Evolutionary conservation across 2,329 filamentous ascomycete genomes (phyloP), one percentile per base, ranked within the genome.

Genomic region (Acrocalymma vagum): DNA sequence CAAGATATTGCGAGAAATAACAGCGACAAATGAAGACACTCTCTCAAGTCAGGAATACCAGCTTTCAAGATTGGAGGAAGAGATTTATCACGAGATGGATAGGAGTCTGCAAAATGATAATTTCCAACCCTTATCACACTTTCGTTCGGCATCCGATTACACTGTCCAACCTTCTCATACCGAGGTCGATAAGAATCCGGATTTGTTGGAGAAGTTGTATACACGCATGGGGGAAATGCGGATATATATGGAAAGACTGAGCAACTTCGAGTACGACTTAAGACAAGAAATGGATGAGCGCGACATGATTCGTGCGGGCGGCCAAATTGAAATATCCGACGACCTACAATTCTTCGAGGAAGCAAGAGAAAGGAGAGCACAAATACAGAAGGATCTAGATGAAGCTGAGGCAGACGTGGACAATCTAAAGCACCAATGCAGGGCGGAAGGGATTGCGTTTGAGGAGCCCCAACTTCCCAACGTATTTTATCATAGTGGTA

Each of bases 221-320:
- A 38, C 36, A 10, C 34, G 45, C 9, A 48, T 52, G 37, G 44
- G 36, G 8, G 45, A 52, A 14, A 14, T 42, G 10, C 29, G 40
- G 8, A 41, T 45, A 9, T 17, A 36, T 10, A 27, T 45, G 21
- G 48, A 48, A n/a, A 30, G 45, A 11, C 23, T 48, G 20, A 28
- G 37, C 20, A 30, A 46, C 15, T 50, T 53, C 23, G 45, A 53
- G 18, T 31, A 16, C 15, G 38, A 47, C n/a, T 22, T 53, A 2
- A 23, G 35, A 10, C n/a, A 45, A 11, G 35, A 44, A 15, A 14
- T 53, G 3, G 35, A 45, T 20, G 31, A 41, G 14, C 37, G 49
- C 9, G 45, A 53, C 18, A 3, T 29, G 4, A 20, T 47, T 4
- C 29, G 42, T 5, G 42, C 29, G 14, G 15, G 15, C 1, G 38